These are phyloP conservation scores for Fusarium phyllophilum DNA, from an alignment of 2,329 filamentous ascomycete species.

Conservation along the genomic window DNA sequence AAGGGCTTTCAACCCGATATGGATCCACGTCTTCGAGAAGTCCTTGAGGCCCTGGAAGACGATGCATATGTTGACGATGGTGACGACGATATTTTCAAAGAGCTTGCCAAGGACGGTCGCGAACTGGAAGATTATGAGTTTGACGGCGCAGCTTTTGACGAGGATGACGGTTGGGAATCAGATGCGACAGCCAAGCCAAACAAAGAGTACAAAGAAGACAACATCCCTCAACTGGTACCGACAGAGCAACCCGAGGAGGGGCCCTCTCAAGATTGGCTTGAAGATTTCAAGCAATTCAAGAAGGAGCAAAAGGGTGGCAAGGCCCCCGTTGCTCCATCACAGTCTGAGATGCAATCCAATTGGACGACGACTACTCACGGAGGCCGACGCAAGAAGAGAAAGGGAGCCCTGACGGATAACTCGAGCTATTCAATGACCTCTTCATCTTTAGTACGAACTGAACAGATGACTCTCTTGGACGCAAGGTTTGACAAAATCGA, in stretches of 20 bases:
- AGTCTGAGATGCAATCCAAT: conserved; percentile 74
- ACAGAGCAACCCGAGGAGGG: conserved; percentile 66
- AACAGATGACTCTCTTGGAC: conserved; percentile 86
- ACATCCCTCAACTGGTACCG: conserved; percentile 60
- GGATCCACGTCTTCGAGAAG: conserved; percentile 92
- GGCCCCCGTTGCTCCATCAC: conserved; percentile 54
- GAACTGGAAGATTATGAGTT: conserved; percentile 86
- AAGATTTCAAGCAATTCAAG: conserved; percentile 95
- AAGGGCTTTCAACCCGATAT: conserved; percentile 97
- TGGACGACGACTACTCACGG: conserved; percentile 82
- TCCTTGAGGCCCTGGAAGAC: conserved; percentile 92
- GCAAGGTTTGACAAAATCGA: conserved; percentile 92
- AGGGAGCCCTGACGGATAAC: conserved; percentile 88
- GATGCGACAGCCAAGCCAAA: conserved; percentile 88
- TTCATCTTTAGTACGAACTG: conserved; percentile 86
- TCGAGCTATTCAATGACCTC: conserved; percentile 94
- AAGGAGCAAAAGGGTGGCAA: conserved; percentile 71
- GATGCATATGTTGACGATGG: conserved; percentile 93
- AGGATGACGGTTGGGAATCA: conserved; percentile 92
- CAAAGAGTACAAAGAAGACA: conserved; percentile 63
- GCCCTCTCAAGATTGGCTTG: conserved; percentile 84
- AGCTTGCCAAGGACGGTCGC: conserved; percentile 73
- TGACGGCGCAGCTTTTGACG: conserved; percentile 70
- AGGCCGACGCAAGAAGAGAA: conserved; percentile 90
- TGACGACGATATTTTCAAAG: conserved; percentile 85